Evolutionary conservation across 2,329 filamentous ascomycete species (phyloP).

Genomic region (Penicillium italicum): DNA sequence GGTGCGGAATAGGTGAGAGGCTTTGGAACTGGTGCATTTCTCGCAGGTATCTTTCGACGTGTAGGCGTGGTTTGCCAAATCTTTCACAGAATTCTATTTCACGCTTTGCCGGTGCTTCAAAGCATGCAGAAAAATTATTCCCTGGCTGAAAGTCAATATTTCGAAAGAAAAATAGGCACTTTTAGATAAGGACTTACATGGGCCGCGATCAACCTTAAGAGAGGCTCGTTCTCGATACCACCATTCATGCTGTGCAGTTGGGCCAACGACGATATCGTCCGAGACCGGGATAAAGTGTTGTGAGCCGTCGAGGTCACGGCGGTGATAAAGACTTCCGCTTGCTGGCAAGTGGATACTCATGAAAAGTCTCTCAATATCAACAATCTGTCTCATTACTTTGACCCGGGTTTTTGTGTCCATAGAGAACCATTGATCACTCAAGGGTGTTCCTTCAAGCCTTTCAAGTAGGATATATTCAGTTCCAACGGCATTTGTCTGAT

Average conservation of each 20-base stretch:
- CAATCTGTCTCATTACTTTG: constrained; percentile 25
- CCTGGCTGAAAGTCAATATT: constrained; percentile 10
- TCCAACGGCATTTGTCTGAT: constrained; percentile 34
- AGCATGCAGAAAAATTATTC: constrained; percentile 10
- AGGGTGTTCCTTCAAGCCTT: constrained; percentile 28
- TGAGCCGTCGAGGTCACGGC: constrained; percentile 13
- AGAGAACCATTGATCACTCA: constrained; percentile 35
- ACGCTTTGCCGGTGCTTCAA: constrained; percentile 24
- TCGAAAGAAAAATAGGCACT: background rate
- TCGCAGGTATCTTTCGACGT: constrained; percentile 21
- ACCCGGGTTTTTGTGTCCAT: constrained; percentile 22
- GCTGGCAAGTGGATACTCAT: constrained; percentile 25
- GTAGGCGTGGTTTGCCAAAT: constrained; percentile 23
- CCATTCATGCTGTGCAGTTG: constrained; percentile 23
- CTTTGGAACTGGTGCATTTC: constrained; percentile 19
- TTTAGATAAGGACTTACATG: constrained; percentile 16
- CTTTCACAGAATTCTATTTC: too few species aligned
- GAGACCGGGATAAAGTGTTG: constrained; percentile 8
- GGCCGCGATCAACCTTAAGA: constrained; percentile 23
- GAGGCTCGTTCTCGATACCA: constrained; percentile 24
- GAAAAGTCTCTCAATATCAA: constrained; percentile 21
- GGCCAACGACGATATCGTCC: constrained; percentile 22
- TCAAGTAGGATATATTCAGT: constrained; percentile 42
- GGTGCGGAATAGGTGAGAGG: constrained; percentile 11
- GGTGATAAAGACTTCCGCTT: constrained; percentile 30